Percentiles rank a stretch among this genome's conserved stretches.
These are phyloP conservation scores for Vitis riparia DNA, from an alignment of 164 flowering plant genomes.

Conservation along the genomic window DNA sequence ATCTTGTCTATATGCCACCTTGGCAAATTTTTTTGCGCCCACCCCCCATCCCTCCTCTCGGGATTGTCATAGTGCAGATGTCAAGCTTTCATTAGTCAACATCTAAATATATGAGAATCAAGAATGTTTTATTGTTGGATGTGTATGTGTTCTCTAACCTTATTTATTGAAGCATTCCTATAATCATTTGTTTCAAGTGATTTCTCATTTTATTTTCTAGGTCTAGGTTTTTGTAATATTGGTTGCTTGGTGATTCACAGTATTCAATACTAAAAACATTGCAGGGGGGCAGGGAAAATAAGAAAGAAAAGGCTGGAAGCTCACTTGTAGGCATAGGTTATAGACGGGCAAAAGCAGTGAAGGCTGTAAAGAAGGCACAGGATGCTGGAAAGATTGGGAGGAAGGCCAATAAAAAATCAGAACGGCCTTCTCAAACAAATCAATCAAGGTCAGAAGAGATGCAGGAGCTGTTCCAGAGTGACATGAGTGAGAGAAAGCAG, in stretches of 20 bases:
- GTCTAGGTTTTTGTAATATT: neutral
- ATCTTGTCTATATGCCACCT: too few species aligned
- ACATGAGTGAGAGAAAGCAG: slow-evolving; percentile 74
- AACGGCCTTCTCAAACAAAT: slow-evolving; percentile 35
- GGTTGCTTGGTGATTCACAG: neutral
- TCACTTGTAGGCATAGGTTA: slow-evolving; percentile 77
- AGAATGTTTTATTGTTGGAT: too few species aligned
- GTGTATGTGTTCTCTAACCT: too few species aligned
- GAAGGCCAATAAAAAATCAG: slow-evolving; percentile 35
- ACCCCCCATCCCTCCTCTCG: too few species aligned
- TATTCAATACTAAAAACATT: neutral
- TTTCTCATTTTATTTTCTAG: neutral
- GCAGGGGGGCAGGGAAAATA: slow-evolving; percentile 47
- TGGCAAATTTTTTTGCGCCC: too few species aligned
- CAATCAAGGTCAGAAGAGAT: slow-evolving; percentile 75
- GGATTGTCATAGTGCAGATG: too few species aligned
- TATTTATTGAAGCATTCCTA: too few species aligned
- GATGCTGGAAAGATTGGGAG: slow-evolving; percentile 60
- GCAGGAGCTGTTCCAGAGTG: slow-evolving; percentile 73
- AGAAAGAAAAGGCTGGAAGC: slow-evolving; percentile 55
- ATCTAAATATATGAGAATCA: too few species aligned
- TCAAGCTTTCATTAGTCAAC: too few species aligned
- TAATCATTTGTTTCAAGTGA: neutral
- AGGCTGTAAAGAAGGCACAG: slow-evolving; percentile 66
- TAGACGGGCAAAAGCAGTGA: slow-evolving; percentile 77